phyloP scores from a whole-genome alignment of 352 stramenopile genomes.

The Pythium angustatum region DNA sequence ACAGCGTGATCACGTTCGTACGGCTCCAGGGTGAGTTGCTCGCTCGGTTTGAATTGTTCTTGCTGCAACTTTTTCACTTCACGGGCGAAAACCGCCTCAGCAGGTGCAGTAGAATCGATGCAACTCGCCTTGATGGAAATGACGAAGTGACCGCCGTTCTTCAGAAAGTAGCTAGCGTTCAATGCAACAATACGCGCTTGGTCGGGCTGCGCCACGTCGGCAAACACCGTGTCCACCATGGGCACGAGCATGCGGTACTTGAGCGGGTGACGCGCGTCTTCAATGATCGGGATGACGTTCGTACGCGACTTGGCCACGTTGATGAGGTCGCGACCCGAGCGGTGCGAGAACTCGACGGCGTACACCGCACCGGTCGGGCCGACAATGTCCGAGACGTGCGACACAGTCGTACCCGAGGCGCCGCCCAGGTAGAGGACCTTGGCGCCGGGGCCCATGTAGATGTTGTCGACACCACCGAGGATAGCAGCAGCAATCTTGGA shows the following conservation, averaged over 20 bases:
- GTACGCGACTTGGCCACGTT: constrained; percentile 99
- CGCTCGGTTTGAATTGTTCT: constrained; percentile 98
- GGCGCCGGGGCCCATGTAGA: constrained; percentile 96
- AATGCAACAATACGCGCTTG: constrained; percentile 99
- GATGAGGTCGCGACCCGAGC: constrained; percentile 97
- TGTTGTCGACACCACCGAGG: constrained; percentile 98
- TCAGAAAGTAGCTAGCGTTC: constrained; percentile 99
- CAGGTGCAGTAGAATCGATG: constrained; percentile 98
- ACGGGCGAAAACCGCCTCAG: constrained; percentile 97
- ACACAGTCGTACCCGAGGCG: constrained; percentile 98
- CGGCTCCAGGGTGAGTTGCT: constrained; percentile 99
- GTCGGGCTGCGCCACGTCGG: constrained; percentile 99
- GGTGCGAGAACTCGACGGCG: constrained; percentile 99
- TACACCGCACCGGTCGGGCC: constrained; percentile 97
- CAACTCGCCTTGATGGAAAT: constrained; percentile 99
- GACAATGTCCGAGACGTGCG: constrained; percentile 99
- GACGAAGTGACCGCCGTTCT: constrained; percentile 99
- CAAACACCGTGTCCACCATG: constrained; percentile 99
- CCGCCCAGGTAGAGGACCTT: constrained; percentile 99
- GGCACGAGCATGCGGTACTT: constrained; percentile 99
- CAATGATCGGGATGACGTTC: constrained; percentile 99
- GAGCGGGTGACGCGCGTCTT: constrained; percentile 97
- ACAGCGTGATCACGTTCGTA: constrained; percentile 99
- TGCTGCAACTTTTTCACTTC: constrained; percentile 98
- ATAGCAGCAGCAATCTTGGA: constrained; percentile 99